These are phyloP conservation scores for Diplogelasinospora grovesii DNA, from an alignment of 495 filamentous ascomycete genomes.

Conservation along the genomic window DNA sequence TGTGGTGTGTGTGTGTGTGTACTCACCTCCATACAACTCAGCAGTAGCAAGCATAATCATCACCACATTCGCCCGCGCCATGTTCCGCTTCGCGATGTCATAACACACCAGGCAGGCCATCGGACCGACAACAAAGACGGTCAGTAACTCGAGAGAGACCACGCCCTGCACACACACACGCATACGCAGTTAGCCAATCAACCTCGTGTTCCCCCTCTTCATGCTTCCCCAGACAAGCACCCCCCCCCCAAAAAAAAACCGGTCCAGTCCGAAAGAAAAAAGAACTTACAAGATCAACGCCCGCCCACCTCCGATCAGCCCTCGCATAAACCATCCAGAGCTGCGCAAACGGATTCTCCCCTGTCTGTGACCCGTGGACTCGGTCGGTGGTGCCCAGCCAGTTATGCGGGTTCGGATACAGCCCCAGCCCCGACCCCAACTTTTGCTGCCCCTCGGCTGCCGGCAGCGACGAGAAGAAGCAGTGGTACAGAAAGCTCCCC, in stretches of 20 bases:
- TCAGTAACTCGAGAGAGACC: conserved; percentile 77
- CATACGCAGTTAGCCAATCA: too few species aligned
- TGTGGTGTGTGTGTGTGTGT: too few species aligned
- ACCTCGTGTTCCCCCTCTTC: too few species aligned
- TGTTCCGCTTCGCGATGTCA: conserved; percentile 50
- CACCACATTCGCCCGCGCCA: conserved; percentile 55
- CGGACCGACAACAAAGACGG: conserved; percentile 71
- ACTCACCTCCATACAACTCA: conserved; percentile 93
- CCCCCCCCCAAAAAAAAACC: neutral
- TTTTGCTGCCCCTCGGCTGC: too few species aligned
- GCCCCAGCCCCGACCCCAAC: conserved; percentile 19
- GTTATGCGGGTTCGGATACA: conserved; percentile 35
- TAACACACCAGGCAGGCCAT: conserved; percentile 66
- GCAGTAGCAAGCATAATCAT: conserved; percentile 76
- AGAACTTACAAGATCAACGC: conserved; percentile 55
- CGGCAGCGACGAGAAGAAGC: conserved; percentile 66
- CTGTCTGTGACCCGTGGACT: conserved; percentile 70
- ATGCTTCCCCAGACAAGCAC: neutral
- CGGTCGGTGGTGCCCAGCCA: conserved; percentile 37
- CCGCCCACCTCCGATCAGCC: conserved; percentile 79
- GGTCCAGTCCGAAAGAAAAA: conserved; percentile 1
- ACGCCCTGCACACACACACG: conserved; percentile 43
- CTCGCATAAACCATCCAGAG: conserved; percentile 93
- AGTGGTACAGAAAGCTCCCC: conserved; percentile 85
- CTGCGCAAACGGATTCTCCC: conserved; percentile 50